phyloP scores from a whole-genome alignment of 2,329 filamentous ascomycete genomes.

The Thelonectria rubi region DNA sequence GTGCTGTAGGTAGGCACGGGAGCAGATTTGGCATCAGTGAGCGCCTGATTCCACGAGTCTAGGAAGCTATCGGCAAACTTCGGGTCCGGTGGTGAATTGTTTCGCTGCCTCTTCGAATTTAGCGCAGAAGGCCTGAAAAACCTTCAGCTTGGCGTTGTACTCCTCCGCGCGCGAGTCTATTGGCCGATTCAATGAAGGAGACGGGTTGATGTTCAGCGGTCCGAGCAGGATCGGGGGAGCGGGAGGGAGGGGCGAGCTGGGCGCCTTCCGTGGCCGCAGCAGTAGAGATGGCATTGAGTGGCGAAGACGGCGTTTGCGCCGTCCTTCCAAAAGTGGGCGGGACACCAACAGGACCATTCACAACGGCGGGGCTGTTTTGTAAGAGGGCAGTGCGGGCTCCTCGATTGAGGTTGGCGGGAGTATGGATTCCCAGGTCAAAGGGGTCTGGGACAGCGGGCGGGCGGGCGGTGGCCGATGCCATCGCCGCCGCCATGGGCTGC shows the following conservation, averaged over 20 bases:
- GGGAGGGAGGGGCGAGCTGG: slow-evolving; percentile 2
- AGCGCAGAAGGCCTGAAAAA: slow-evolving; percentile 25
- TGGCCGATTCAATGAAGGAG: slow-evolving; percentile 15
- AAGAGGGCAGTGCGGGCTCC: too few species aligned
- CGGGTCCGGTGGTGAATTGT: slow-evolving; percentile 16
- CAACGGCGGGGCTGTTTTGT: too few species aligned
- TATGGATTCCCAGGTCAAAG: too few species aligned
- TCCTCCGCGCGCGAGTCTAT: slow-evolving; percentile 13
- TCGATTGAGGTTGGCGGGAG: too few species aligned
- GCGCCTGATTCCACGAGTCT: slow-evolving; percentile 22
- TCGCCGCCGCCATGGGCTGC: too few species aligned
- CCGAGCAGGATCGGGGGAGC: not conserved
- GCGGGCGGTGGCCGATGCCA: too few species aligned
- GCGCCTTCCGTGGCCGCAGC: slow-evolving; percentile 19
- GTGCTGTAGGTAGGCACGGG: not conserved
- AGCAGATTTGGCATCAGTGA: slow-evolving; percentile 8
- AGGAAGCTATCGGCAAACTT: slow-evolving; percentile 25
- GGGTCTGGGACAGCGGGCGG: too few species aligned
- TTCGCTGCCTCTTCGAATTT: slow-evolving; percentile 23
- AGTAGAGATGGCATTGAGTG: slow-evolving; percentile 1
- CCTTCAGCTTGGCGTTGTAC: slow-evolving; percentile 23
- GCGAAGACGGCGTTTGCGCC: not conserved
- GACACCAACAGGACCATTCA: too few species aligned
- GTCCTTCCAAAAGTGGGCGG: too few species aligned
- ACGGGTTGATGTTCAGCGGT: slow-evolving; percentile 13